Percentiles rank a stretch among this genome's conserved stretches.
phyloP scores from a whole-genome alignment of 2,329 filamentous ascomycete species.

The Chaetomiaceae sp. region DNA sequence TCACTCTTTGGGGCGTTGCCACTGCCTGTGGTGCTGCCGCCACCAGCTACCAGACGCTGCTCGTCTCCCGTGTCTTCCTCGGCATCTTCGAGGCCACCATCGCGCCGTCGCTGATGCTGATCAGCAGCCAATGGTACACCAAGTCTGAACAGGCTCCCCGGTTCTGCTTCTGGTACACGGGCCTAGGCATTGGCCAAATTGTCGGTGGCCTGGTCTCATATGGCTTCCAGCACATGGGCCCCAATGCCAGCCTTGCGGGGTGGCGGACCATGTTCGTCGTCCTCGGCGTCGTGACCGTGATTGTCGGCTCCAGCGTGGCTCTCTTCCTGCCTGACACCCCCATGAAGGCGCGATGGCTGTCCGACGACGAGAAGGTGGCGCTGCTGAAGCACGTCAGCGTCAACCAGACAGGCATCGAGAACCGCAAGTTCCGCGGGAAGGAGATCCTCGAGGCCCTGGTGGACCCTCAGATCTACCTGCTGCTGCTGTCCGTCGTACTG shows the following conservation, averaged over 20 bases:
- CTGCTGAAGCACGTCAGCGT: constrained; percentile 48
- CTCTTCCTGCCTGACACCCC: constrained; percentile 45
- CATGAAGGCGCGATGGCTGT: constrained; percentile 37
- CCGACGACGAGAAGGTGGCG: constrained; percentile 36
- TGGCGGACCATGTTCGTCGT: constrained; percentile 48
- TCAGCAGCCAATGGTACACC: constrained; percentile 55
- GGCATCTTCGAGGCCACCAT: constrained; percentile 57
- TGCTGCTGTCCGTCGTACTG: constrained; percentile 43
- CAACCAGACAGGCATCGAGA: constrained; percentile 54
- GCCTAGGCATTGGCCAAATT: constrained; percentile 53
- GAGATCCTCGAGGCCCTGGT: constrained; percentile 47
- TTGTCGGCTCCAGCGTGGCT: constrained; percentile 36
- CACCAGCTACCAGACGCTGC: constrained; percentile 45
- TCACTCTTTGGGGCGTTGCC: constrained; percentile 53
- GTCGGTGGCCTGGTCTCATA: constrained; percentile 42
- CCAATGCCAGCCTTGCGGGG: constrained; percentile 29
- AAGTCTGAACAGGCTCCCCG: constrained; percentile 52
- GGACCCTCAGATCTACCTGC: constrained; percentile 47
- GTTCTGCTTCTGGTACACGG: constrained; percentile 56
- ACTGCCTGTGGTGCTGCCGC: constrained; percentile 49
- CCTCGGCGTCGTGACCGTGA: constrained; percentile 40
- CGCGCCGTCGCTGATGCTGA: constrained; percentile 53
- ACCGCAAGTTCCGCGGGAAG: constrained; percentile 45
- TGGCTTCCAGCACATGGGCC: constrained; percentile 46
- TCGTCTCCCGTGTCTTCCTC: constrained; percentile 51